Evolutionary conservation across 1,139 yeast genomes (phyloP).

Genomic region (Schwanniomyces etchellsii): DNA sequence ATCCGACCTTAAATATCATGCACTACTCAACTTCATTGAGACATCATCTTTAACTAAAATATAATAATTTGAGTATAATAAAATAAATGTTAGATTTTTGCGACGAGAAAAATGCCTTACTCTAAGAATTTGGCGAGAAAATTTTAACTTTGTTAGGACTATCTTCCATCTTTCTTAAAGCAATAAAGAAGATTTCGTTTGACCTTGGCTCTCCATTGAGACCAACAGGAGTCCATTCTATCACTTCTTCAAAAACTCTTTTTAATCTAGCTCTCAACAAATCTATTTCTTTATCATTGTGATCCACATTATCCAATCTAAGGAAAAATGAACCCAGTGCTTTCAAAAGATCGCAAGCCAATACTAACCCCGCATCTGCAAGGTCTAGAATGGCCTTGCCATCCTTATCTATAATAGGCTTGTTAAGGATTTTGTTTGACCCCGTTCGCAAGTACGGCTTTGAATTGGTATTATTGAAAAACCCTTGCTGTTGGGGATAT

Average conservation of each 20-base stretch:
- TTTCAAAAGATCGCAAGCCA: conserved; percentile 63
- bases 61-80: too few relatives aligned
- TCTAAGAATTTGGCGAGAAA: too few relatives aligned
- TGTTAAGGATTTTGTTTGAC: conserved; percentile 21
- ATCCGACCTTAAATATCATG: too few relatives aligned
- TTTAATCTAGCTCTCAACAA: conserved; percentile 51
- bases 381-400: conserved; percentile 46
- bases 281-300: conserved; percentile 46
- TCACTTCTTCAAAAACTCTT: conserved; percentile 46
- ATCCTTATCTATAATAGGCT: conserved; percentile 19
- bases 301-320: conserved; percentile 61
- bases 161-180: too few relatives aligned
- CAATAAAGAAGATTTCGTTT: too few relatives aligned
- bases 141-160: too few relatives aligned
- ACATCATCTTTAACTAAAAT: too few relatives aligned
- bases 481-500: conserved; percentile 57
- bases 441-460: conserved; percentile 49
- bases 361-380: conserved; percentile 84
- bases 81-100: too few relatives aligned
- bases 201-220: too few relatives aligned
- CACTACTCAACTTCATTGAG: too few relatives aligned
- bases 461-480: conserved; percentile 69
- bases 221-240: too few relatives aligned
- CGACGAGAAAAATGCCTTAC: too few relatives aligned
- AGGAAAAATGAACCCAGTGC: conserved; percentile 71